Conservation (phyloP, 129 eudicot species). For the Logfia minima region DNA sequence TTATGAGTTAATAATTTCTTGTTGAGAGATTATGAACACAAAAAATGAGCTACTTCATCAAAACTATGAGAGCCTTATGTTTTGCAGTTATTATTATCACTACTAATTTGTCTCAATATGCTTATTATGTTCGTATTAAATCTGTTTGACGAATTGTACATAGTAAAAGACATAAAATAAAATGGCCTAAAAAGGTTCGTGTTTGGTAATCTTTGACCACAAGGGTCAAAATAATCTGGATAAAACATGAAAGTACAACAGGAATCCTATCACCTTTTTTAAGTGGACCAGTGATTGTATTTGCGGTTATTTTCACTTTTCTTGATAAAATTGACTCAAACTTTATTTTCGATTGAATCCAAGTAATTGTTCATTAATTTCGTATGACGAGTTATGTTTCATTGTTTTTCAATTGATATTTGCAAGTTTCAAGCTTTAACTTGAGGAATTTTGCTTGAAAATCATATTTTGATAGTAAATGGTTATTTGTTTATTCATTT, state of each 20-base stretch:
- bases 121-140: constrained; percentile 6
- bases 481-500: too few relatives aligned
- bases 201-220: constrained; percentile 8
- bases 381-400: too few relatives aligned
- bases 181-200: constrained; percentile 14
- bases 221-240: background rate
- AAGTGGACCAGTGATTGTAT: constrained; percentile 13
- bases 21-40: background rate
- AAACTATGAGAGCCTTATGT: background rate
- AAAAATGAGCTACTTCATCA: background rate
- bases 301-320: background rate
- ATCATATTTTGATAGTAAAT: too few relatives aligned
- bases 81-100: background rate
- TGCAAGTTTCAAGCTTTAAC: too few relatives aligned
- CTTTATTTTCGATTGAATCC: too few relatives aligned
- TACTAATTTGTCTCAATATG: background rate
- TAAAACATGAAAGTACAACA: constrained; percentile 7
- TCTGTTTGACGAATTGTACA: constrained; percentile 10
- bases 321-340: too few relatives aligned
- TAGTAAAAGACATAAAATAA: constrained; percentile 16
- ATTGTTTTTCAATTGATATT: too few relatives aligned
- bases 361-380: too few relatives aligned
- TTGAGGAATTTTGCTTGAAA: too few relatives aligned
- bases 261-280: constrained; percentile 2
- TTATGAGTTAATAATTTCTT: background rate